These are phyloP conservation scores for Evernia prunastri DNA, from an alignment of 495 filamentous ascomycete species.

Conservation along the genomic window DNA sequence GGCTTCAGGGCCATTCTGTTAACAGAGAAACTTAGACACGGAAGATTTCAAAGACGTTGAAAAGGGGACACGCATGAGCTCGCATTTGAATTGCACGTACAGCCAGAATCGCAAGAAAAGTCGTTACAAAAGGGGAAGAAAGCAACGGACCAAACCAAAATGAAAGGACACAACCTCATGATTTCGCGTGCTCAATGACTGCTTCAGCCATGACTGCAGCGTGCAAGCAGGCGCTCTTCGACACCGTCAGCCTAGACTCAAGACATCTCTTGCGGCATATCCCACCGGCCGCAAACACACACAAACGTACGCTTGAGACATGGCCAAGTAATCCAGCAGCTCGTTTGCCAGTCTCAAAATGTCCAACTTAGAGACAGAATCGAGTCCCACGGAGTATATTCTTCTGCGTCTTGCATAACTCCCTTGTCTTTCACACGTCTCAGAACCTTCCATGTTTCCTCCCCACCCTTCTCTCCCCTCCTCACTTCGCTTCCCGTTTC, in stretches of 20 bases:
- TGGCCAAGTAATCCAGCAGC: no score
- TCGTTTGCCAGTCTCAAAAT: no score
- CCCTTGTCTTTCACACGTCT: no score
- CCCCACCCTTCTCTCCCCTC: background rate
- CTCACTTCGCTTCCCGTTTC: background rate
- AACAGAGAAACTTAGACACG: no score
- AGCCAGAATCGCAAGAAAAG: background rate
- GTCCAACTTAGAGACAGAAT: no score
- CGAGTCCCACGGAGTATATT: no score
- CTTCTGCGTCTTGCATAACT: no score
- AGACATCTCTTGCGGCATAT: background rate
- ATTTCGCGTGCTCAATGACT: background rate
- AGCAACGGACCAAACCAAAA: background rate
- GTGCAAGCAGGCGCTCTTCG: background rate
- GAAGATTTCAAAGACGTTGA: background rate
- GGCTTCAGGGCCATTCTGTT: background rate
- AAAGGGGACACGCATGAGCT: background rate
- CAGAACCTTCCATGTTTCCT: no score
- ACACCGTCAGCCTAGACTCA: no score
- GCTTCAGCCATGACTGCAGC: background rate
- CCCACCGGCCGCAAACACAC: no score
- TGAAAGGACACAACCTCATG: background rate
- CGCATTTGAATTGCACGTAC: background rate
- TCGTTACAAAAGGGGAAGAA: background rate
- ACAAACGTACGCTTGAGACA: no score